These are phyloP conservation scores for Stentor roeselii DNA, from an alignment of 73 alveolate species.

Conservation along the genomic window DNA sequence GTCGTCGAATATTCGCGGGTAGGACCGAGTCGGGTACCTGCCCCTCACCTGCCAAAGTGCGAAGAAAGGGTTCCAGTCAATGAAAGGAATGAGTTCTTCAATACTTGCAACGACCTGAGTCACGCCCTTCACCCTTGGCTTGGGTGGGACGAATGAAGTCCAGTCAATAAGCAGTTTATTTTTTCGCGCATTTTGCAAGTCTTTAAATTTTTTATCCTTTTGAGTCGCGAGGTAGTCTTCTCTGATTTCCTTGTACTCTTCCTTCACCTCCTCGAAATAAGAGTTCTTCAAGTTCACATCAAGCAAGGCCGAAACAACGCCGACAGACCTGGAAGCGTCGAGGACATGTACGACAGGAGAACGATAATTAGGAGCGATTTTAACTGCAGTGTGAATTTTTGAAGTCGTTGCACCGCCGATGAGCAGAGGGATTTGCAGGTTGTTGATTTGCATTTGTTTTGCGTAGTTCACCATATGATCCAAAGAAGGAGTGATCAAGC, in stretches of 20 bases:
- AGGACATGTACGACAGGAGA: slow-evolving; percentile 60
- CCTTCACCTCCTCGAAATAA: slow-evolving; percentile 45
- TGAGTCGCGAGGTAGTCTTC: slow-evolving; percentile 61
- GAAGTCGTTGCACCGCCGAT: slow-evolving; percentile 92
- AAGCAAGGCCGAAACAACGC: slow-evolving; percentile 59
- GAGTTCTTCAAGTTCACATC: slow-evolving; percentile 39
- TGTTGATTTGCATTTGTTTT: slow-evolving; percentile 44
- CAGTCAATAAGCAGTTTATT: slow-evolving; percentile 43
- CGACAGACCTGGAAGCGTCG: slow-evolving; percentile 81
- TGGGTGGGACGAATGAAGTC: slow-evolving; percentile 24
- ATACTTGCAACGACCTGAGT: slow-evolving; percentile 46
- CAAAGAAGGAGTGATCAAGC: slow-evolving; percentile 82
- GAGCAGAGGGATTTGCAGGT: slow-evolving; percentile 58
- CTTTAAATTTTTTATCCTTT: slow-evolving; percentile 50
- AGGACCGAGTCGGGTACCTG: slow-evolving; percentile 82
- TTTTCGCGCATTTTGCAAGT: slow-evolving; percentile 52
- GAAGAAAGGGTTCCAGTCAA: slow-evolving; percentile 90
- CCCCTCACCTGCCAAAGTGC: slow-evolving; percentile 77
- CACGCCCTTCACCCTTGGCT: slow-evolving; percentile 38
- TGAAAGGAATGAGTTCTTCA: slow-evolving; percentile 57
- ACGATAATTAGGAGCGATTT: slow-evolving; percentile 64
- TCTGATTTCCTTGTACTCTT: slow-evolving; percentile 74
- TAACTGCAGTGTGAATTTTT: slow-evolving; percentile 84
- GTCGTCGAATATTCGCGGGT: slow-evolving; percentile 76
- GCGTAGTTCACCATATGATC: slow-evolving; percentile 81